Evolutionary conservation across 768 basidiomycete genomes (phyloP).

Genomic region (Scleroderma citrinum): DNA sequence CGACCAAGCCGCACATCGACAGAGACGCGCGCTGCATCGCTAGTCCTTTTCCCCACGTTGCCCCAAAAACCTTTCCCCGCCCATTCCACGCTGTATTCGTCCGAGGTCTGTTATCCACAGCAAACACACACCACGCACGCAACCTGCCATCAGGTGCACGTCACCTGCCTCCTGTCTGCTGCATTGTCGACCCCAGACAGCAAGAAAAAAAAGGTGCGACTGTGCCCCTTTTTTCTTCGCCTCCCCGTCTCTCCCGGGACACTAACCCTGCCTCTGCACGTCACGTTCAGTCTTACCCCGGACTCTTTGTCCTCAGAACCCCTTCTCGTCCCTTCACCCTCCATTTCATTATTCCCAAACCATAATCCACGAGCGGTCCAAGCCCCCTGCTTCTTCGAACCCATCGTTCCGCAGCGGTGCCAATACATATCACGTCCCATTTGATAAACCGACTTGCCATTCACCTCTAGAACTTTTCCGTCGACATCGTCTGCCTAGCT

Average conservation of each 20-base stretch:
- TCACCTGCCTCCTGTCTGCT: background rate
- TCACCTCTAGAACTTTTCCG: constrained; percentile 15
- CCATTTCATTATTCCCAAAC: constrained; percentile 16
- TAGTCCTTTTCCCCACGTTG: background rate
- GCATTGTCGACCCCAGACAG: background rate
- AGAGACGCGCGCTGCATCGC: background rate
- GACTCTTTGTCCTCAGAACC: constrained; percentile 19
- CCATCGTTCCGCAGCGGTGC: constrained; percentile 19
- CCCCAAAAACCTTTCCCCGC: constrained; percentile 1
- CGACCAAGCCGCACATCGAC: background rate
- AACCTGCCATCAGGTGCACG: background rate
- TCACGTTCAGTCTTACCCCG: constrained; percentile 23
- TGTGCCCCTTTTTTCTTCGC: constrained; percentile 14
- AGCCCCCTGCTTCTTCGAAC: constrained; percentile 11
- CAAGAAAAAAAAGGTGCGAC: background rate
- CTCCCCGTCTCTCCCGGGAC: constrained; percentile 15
- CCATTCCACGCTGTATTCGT: constrained; percentile 18
- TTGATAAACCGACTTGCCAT: constrained; percentile 16
- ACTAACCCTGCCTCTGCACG: constrained; percentile 19
- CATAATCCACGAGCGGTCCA: constrained; percentile 16
- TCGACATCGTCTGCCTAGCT: constrained; percentile 6
- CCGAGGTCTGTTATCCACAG: background rate
- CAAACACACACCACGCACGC: background rate
- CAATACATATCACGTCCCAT: constrained; percentile 5
- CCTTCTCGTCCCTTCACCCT: constrained; percentile 14